Percentiles rank a stretch among this genome's conserved stretches.
phyloP scores from a whole-genome alignment of 176 grass and related monocot genomes.

The Oryza punctata region DNA sequence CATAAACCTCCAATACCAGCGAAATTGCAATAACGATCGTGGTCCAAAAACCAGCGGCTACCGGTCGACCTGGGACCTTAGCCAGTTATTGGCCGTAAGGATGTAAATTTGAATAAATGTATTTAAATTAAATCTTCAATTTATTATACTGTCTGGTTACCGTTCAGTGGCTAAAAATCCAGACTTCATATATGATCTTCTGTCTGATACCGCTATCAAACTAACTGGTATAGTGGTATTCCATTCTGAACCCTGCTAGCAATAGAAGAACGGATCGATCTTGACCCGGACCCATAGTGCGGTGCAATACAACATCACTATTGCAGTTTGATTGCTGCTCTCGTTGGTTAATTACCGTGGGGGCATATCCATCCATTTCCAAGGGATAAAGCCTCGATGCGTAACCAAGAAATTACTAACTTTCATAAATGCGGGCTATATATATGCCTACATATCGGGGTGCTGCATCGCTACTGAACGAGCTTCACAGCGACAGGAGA shows the following conservation, averaged over 20 bases:
- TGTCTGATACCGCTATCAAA: too few species aligned
- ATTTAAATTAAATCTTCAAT: too few species aligned
- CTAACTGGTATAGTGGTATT: too few species aligned
- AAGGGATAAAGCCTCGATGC: slow-evolving; percentile 11
- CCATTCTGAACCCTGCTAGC: background rate
- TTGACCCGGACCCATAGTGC: background rate
- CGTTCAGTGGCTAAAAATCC: too few species aligned
- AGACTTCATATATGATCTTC: too few species aligned
- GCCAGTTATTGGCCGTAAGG: too few species aligned
- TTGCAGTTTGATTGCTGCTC: background rate
- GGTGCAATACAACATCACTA: background rate
- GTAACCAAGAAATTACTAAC: background rate
- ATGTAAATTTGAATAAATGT: too few species aligned
- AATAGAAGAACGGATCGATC: background rate
- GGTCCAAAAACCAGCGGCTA: background rate
- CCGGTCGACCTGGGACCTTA: background rate
- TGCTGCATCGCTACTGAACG: background rate
- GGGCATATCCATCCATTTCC: background rate
- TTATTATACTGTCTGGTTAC: too few species aligned
- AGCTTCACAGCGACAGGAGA: slow-evolving; percentile 32
- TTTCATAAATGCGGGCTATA: background rate
- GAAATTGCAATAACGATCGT: background rate
- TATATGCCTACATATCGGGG: background rate
- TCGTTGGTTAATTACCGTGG: background rate
- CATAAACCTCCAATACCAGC: background rate